phyloP scores from a whole-genome alignment of 202 grass and related monocot genomes.

The Musa balbisiana region DNA sequence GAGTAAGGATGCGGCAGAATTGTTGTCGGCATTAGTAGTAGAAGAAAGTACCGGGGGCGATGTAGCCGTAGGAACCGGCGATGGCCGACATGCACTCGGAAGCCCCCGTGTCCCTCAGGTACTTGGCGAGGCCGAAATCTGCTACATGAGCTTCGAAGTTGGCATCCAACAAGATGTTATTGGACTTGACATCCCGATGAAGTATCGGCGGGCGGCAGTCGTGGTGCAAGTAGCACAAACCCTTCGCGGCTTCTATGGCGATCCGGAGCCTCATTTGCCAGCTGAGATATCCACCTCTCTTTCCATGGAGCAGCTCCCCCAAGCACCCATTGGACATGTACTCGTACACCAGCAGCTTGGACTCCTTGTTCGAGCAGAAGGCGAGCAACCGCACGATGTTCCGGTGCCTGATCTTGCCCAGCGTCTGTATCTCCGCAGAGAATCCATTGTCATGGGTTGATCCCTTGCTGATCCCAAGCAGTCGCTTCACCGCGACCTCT shows the following conservation, averaged over 20 bases:
- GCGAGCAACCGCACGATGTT: slow-evolving; percentile 79
- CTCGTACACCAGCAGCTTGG: slow-evolving; percentile 67
- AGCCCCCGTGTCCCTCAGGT: slow-evolving; percentile 43
- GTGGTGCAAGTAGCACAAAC: slow-evolving; percentile 79
- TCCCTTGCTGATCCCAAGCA: slow-evolving; percentile 35
- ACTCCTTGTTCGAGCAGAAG: slow-evolving; percentile 38
- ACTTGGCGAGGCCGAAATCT: slow-evolving; percentile 87
- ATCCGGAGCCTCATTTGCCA: slow-evolving; percentile 55
- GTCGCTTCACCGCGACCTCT: slow-evolving; percentile 61
- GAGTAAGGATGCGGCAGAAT: slow-evolving; percentile 5
- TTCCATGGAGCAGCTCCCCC: slow-evolving; percentile 55
- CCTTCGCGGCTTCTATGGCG: slow-evolving; percentile 71
- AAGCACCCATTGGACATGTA: slow-evolving; percentile 72
- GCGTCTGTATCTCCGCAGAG: slow-evolving; percentile 77
- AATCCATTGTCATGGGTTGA: slow-evolving; percentile 58
- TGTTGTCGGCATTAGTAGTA: neutral
- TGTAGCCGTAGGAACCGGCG: slow-evolving; percentile 87
- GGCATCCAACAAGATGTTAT: slow-evolving; percentile 64
- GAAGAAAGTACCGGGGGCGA: slow-evolving; percentile 56
- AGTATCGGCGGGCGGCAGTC: slow-evolving; percentile 75
- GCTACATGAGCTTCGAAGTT: slow-evolving; percentile 73
- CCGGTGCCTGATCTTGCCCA: slow-evolving; percentile 78
- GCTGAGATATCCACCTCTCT: slow-evolving; percentile 21
- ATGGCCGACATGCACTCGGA: slow-evolving; percentile 89
- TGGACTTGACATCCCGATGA: slow-evolving; percentile 87